Evolutionary conservation across 805 yeast genomes (phyloP), one percentile per base, ranked within the genome.

Genomic region (Metschnikowia kofuensis): DNA sequence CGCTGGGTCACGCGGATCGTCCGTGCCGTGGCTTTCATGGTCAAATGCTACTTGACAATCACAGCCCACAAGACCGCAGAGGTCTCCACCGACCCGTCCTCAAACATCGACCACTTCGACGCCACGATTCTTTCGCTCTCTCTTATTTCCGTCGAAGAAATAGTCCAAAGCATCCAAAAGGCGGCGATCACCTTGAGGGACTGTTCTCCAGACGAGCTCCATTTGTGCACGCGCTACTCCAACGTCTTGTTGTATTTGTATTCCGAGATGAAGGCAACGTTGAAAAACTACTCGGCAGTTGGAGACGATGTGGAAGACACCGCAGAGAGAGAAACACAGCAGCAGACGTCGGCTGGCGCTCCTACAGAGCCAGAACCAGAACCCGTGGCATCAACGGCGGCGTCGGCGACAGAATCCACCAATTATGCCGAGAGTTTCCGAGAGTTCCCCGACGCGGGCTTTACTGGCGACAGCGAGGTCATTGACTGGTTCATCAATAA

Each of bases 181-280:
- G 84, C 91, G 1, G 92, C 96, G 0, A 75, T 82, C 13, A 83
- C 85, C 0, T 67, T 90, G 35, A 68, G 89, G 48, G 95, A 87
- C 57, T 86, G 96, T 27, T 80, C 96, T 1, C 96, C 96, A 0
- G 97, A 90, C 67, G 95, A 89, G 54, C 70, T 90, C 36, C 97
- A 90, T 68, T 70, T 90, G 31, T 85, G 95, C 63, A 82, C 88
- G 0, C 70, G 95, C 42, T 89, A 89, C 60, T 83, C 90, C 11
- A 85, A 87, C 12, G 85, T 87, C 44, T 67, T 89, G 57, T 77
- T 86, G 82, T 87, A 83, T 57, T 70, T 89, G 38, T 86, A 89
- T 53, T 80, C 87, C 3, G 89, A 87, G 62, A 82, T 87, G 82
- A 84, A 80, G 58, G 70, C 78, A 13, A 72, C 75, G 27, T 61